Conservation (phyloP, 495 filamentous ascomycete species). For the Letharia columbiana region DNA sequence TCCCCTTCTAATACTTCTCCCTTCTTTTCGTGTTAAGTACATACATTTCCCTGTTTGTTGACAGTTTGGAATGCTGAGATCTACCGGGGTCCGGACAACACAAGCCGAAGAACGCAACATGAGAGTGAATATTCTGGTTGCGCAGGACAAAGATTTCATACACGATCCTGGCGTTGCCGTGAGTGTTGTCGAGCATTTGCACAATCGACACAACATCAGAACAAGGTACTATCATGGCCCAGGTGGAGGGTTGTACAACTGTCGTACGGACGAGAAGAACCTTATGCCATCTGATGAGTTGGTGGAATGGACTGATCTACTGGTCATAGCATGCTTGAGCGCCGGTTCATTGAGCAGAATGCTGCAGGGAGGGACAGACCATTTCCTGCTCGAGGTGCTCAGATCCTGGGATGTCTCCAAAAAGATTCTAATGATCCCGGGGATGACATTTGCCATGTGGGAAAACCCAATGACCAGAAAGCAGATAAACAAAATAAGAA, state of each 20-base stretch:
- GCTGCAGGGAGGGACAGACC: slow-evolving; percentile 70
- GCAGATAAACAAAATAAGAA: slow-evolving; percentile 68
- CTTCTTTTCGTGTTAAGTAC: background rate
- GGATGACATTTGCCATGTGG: slow-evolving; percentile 78
- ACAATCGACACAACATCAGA: slow-evolving; percentile 5
- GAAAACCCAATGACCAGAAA: slow-evolving; percentile 75
- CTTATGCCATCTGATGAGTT: slow-evolving; percentile 1
- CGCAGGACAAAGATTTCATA: background rate
- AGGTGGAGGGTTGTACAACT: background rate
- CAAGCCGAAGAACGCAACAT: background rate
- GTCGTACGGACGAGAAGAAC: background rate
- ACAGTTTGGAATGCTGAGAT: background rate
- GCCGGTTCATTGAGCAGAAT: slow-evolving; percentile 74
- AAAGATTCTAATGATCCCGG: slow-evolving; percentile 70
- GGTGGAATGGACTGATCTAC: slow-evolving; percentile 71
- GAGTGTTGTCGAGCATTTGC: background rate
- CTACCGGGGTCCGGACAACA: background rate
- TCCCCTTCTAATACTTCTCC: background rate
- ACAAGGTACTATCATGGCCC: slow-evolving; percentile 2
- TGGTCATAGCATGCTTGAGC: slow-evolving; percentile 75
- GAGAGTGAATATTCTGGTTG: slow-evolving; percentile 12
- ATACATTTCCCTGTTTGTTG: background rate
- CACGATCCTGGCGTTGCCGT: slow-evolving; percentile 1
- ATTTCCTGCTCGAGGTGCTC: slow-evolving; percentile 61
- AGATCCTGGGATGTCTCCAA: slow-evolving; percentile 78